These are phyloP conservation scores for Shiraia bambusicola DNA, from an alignment of 2,329 filamentous ascomycete genomes.

Conservation along the genomic window DNA sequence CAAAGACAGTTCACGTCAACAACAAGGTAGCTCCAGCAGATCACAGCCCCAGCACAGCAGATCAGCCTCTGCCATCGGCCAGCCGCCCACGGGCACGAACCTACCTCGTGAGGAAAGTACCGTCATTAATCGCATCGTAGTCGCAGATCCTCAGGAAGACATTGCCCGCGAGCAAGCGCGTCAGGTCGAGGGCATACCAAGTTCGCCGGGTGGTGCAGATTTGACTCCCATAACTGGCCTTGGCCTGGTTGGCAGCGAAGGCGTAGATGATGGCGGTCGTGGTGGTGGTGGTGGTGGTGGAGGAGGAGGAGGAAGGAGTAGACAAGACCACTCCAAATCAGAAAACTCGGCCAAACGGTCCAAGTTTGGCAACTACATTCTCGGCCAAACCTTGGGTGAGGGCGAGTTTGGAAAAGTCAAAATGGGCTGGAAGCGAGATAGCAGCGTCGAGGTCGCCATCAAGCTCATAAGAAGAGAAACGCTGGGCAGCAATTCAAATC, in stretches of 20 bases:
- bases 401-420: slow-evolving; percentile 99
- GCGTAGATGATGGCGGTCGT: slow-evolving; percentile 50
- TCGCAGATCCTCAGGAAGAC: slow-evolving; percentile 74
- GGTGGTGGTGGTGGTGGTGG: no score
- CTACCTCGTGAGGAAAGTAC: slow-evolving; percentile 76
- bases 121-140: slow-evolving; percentile 73
- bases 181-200: slow-evolving; percentile 60
- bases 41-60: slow-evolving; percentile 47
- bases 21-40: slow-evolving; percentile 31
- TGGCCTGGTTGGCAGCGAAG: slow-evolving; percentile 53
- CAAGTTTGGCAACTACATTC: slow-evolving; percentile 92
- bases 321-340: slow-evolving; percentile 60
- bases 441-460: slow-evolving; percentile 89
- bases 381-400: slow-evolving; percentile 94
- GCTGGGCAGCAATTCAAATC: slow-evolving; percentile 82
- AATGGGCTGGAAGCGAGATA: slow-evolving; percentile 95
- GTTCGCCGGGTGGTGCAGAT: slow-evolving; percentile 46
- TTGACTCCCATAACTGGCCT: slow-evolving; percentile 52
- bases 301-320: slow-evolving; percentile 49
- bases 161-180: slow-evolving; percentile 71
- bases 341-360: slow-evolving; percentile 67
- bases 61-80: slow-evolving; percentile 53
- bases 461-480: slow-evolving; percentile 94
- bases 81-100: slow-evolving; percentile 54
- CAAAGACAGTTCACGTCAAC: slow-evolving; percentile 48